Percentiles rank a stretch among this genome's conserved stretches.
Conservation (phyloP, 2,329 filamentous ascomycete species). For the Paraconiothyrium sp. region DNA sequence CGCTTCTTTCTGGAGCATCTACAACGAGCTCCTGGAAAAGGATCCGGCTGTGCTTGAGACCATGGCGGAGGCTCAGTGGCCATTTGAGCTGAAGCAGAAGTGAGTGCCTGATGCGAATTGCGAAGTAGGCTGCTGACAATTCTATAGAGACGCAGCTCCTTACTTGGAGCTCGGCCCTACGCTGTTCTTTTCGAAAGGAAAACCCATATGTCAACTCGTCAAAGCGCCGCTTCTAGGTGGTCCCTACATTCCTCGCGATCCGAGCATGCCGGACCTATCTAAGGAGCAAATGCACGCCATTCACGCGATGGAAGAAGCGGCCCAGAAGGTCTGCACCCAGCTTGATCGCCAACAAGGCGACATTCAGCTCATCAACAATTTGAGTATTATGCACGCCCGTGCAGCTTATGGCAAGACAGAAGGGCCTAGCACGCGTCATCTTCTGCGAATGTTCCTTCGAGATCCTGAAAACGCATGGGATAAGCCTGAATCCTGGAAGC, state of each 20-base stretch:
- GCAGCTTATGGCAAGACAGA: conserved; percentile 41
- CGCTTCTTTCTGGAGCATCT: conserved; percentile 47
- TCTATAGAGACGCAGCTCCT: conserved; percentile 35
- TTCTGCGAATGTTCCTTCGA: conserved; percentile 50
- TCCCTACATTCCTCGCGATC: conserved; percentile 40
- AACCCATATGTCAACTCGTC: conserved; percentile 49
- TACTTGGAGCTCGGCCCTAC: conserved; percentile 47
- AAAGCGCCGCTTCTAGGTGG: conserved; percentile 50
- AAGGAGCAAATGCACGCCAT: conserved; percentile 42
- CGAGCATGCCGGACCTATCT: conserved; percentile 42
- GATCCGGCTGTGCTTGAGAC: conserved; percentile 48
- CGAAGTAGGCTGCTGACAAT: neutral
- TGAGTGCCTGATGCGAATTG: conserved; percentile 23
- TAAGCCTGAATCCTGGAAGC: conserved; percentile 38
- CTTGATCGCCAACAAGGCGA: conserved; percentile 48
- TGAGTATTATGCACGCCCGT: conserved; percentile 50
- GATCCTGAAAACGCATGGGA: conserved; percentile 46
- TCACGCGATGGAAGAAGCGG: conserved; percentile 39
- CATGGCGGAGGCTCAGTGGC: conserved; percentile 46
- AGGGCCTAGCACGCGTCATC: conserved; percentile 42
- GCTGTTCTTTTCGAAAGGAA: conserved; percentile 47
- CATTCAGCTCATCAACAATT: conserved; percentile 50
- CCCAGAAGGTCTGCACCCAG: conserved; percentile 38
- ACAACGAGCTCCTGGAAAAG: conserved; percentile 45
- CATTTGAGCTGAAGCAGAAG: conserved; percentile 51